Evolutionary conservation across 768 basidiomycete genomes (phyloP).

Genomic region (Mycena leptocephala): DNA sequence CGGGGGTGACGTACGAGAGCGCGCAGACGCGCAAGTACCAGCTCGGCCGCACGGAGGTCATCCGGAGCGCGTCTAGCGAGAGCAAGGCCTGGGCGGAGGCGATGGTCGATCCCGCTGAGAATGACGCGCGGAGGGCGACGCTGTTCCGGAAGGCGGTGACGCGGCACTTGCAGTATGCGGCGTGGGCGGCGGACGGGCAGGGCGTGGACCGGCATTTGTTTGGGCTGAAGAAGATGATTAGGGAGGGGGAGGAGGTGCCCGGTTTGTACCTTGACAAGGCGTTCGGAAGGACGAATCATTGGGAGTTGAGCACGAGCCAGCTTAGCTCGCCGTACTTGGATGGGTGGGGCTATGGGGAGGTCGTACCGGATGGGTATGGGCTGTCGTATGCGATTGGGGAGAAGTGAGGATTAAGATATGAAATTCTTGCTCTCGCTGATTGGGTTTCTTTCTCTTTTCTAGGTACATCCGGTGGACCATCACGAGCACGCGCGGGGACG

Average conservation of each 20-base stretch:
- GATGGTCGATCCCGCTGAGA: constrained; percentile 78
- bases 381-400: constrained; percentile 93
- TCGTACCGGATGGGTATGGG: constrained; percentile 94
- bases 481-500: constrained; percentile 76
- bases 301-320: constrained; percentile 96
- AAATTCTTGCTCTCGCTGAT: no score
- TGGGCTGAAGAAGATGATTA: constrained; percentile 89
- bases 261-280: constrained; percentile 83
- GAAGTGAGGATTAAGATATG: not conserved
- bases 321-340: constrained; percentile 87
- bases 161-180: constrained; percentile 90
- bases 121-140: constrained; percentile 70
- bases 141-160: constrained; percentile 84
- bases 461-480: constrained; percentile 93
- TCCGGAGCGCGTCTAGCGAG: constrained; percentile 88
- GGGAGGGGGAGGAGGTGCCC: constrained; percentile 81
- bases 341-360: constrained; percentile 99
- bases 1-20: constrained; percentile 92
- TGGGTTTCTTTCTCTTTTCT: no score
- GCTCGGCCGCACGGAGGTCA: constrained; percentile 95
- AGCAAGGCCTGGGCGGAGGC: constrained; percentile 89
- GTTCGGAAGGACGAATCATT: constrained; percentile 82
- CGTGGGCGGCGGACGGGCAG: constrained; percentile 94
- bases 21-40: constrained; percentile 95
- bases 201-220: constrained; percentile 98